Evolutionary conservation across 2,329 filamentous ascomycete genomes (phyloP), one percentile per base, ranked within the genome.

Genomic region (Colletotrichum spaethianum): DNA sequence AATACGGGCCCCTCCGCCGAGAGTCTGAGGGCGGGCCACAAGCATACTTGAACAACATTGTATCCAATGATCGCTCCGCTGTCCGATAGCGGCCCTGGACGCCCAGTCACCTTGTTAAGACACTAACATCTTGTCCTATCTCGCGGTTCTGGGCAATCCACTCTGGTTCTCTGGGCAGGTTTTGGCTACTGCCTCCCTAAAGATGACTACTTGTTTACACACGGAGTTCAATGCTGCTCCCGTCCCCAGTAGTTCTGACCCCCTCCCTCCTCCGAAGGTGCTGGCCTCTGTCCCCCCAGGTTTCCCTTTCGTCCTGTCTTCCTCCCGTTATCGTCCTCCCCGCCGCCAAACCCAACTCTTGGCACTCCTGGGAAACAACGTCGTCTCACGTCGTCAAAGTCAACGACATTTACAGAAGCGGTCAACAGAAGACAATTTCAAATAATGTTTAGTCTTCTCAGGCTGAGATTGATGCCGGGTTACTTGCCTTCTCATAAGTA

Each of bases 81-180:
- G 28, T 40, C 40, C 18, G 20, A 48, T 16, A 18, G 4, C 7
- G 7, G 38, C 55, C 67, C 63, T 31, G 55, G 31, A 26, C 7
- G 56, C 68, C 68, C n/a, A 61, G 68, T 67, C 40, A 55, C 46
- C 42, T 9, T 56, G 46, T 50, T 40, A 70, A 70, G 56, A 70
- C 63, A 62, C 63, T 36, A 67, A 67, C 46, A 36, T 40, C 55
- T 62, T 70, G 55, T 70, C 63, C 48, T 23, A 48, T 23, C n/a
- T 67, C 48, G 68, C 40, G 31, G 50, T 61, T 42, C 63, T 63
- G 60, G 65, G 65, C 65, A 56, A 12, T 52, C 68, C 63, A 67
- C 63, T 62, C 44, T 56, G 42, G 56, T 28, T 18, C 40, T 61
- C 56, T 67, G 44, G 68, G 68, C 63, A 33, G 33, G 63, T 70